Percentiles rank a stretch among this genome's conserved stretches.
These are phyloP conservation scores for Sphaerostilbella broomeana DNA, from an alignment of 2,329 filamentous ascomycete genomes.

Conservation along the genomic window DNA sequence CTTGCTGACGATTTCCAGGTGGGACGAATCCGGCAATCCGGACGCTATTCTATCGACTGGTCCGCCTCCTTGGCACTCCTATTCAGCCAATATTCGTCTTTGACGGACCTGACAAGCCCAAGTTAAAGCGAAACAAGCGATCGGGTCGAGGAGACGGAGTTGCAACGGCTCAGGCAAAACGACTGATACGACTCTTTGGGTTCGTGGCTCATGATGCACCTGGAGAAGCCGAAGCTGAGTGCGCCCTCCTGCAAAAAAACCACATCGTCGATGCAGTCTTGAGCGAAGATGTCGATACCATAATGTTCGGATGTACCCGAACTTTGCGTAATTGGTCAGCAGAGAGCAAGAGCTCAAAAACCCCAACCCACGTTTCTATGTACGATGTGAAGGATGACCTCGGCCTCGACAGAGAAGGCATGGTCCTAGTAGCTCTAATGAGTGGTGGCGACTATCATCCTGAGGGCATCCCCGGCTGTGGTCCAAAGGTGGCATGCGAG, in stretches of 20 bases:
- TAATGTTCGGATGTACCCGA: slow-evolving; percentile 87
- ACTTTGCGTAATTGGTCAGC: slow-evolving; percentile 80
- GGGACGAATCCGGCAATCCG: slow-evolving; percentile 85
- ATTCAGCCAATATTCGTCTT: slow-evolving; percentile 87
- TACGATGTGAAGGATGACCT: slow-evolving; percentile 58
- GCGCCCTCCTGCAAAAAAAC: slow-evolving; percentile 72
- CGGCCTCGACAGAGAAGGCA: slow-evolving; percentile 74
- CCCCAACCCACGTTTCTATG: slow-evolving; percentile 78
- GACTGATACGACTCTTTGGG: slow-evolving; percentile 75
- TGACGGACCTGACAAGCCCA: slow-evolving; percentile 77
- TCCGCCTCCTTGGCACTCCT: slow-evolving; percentile 68
- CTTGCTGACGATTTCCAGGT: slow-evolving; percentile 47
- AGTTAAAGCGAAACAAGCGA: slow-evolving; percentile 80
- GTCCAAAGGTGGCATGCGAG: slow-evolving; percentile 81
- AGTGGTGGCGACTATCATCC: slow-evolving; percentile 93
- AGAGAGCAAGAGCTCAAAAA: slow-evolving; percentile 58
- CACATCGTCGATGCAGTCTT: slow-evolving; percentile 89
- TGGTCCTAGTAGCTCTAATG: slow-evolving; percentile 91
- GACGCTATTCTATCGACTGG: slow-evolving; percentile 85
- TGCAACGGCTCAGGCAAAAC: slow-evolving; percentile 71
- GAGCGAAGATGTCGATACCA: slow-evolving; percentile 92
- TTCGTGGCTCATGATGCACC: slow-evolving; percentile 81
- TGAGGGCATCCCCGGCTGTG: slow-evolving; percentile 80
- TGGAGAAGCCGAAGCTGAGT: slow-evolving; percentile 94
- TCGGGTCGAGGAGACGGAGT: slow-evolving; percentile 59